Evolutionary conservation across 2,329 filamentous ascomycete species (phyloP).

Genomic region (Rhexocercosporidium sp.): DNA sequence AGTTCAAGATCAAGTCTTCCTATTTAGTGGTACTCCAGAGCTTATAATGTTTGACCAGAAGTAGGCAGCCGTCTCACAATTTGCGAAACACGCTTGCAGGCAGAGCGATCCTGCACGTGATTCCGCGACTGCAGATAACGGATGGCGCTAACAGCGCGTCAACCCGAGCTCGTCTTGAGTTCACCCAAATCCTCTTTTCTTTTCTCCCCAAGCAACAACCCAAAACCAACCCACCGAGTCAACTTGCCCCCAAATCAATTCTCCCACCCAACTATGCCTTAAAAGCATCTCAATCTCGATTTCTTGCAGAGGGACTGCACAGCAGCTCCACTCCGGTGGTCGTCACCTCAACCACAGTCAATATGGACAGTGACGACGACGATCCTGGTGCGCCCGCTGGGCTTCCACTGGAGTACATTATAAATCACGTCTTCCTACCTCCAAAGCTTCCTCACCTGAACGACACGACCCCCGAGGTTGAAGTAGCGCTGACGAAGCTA

Average conservation of each 20-base stretch:
- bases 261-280: not conserved
- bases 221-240: not conserved
- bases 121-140: no score
- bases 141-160: not conserved
- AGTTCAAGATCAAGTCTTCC: no score
- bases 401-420: constrained; percentile 41
- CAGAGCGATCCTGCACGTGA: not conserved
- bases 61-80: no score
- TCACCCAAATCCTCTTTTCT: not conserved
- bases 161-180: not conserved
- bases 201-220: not conserved
- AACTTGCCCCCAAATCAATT: not conserved
- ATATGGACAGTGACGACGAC: not conserved
- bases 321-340: not conserved
- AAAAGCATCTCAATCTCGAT: not conserved
- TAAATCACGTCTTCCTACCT: constrained; percentile 56
- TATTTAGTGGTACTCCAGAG: no score
- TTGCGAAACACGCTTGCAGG: not conserved
- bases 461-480: constrained; percentile 22
- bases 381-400: not conserved
- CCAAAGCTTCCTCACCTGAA: constrained; percentile 51
- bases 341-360: not conserved
- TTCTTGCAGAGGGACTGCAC: not conserved
- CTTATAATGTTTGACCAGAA: no score
- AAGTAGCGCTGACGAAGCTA: constrained; percentile 19